Evolutionary conservation across 1,284 basidiomycete genomes (phyloP).

Genomic region (Mycena citricolor): DNA sequence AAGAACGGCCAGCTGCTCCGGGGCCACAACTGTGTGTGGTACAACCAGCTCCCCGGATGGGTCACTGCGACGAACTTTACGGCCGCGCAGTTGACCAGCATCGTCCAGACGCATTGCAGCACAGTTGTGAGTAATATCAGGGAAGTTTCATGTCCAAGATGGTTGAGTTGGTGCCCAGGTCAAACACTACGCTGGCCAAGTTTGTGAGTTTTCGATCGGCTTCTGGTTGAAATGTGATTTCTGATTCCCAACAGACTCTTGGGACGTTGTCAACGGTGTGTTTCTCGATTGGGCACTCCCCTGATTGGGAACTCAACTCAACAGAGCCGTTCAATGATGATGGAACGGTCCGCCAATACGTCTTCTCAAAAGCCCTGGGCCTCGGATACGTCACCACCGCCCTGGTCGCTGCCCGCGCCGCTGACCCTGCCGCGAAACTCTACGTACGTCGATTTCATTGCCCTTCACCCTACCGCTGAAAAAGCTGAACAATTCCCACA

Average conservation of each 20-base stretch:
- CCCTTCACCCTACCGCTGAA: no score
- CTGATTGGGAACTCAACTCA: background rate
- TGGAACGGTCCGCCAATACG: slow-evolving; percentile 21
- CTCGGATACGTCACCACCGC: slow-evolving; percentile 26
- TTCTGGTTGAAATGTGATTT: background rate
- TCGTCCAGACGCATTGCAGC: slow-evolving; percentile 15
- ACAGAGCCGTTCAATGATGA: slow-evolving; percentile 26
- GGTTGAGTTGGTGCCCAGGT: no score
- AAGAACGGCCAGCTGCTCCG: slow-evolving; percentile 41
- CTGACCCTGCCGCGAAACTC: slow-evolving; percentile 28
- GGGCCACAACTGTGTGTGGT: slow-evolving; percentile 38
- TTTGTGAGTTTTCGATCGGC: background rate
- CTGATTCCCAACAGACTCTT: no score
- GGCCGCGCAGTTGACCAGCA: slow-evolving; percentile 3
- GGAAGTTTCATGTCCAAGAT: slow-evolving; percentile 4
- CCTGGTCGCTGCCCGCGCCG: slow-evolving; percentile 24
- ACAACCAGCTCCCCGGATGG: slow-evolving; percentile 15
- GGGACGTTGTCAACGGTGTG: slow-evolving; percentile 16
- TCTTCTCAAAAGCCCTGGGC: slow-evolving; percentile 27
- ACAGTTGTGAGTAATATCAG: slow-evolving; percentile 9
- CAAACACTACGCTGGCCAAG: slow-evolving; percentile 1
- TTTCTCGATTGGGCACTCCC: background rate
- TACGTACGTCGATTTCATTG: no score
- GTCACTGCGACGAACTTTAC: slow-evolving; percentile 5
- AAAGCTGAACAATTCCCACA: no score